These are phyloP conservation scores for Phytophthora citricola DNA, from an alignment of 352 stramenopile genomes.

Conservation along the genomic window DNA sequence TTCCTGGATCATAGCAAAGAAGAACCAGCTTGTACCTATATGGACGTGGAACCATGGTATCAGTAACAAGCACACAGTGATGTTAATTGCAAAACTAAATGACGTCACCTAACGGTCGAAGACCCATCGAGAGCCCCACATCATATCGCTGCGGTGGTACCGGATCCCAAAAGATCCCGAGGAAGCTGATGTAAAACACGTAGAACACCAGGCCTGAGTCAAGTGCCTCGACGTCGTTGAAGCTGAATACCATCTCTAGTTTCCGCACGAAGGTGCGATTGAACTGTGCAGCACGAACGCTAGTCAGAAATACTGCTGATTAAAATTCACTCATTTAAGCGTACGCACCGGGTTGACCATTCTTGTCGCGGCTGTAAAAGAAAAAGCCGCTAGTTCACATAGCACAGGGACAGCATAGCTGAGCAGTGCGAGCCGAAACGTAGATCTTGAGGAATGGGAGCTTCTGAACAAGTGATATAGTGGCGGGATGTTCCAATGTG, in stretches of 20 bases:
- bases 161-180: constrained; percentile 89
- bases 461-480: constrained; percentile 85
- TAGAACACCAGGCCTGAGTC: constrained; percentile 90
- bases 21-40: constrained; percentile 86
- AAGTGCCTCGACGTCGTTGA: constrained; percentile 86
- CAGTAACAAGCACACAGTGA: constrained; percentile 1
- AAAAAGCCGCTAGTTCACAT: constrained; percentile 86
- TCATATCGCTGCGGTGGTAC: constrained; percentile 83
- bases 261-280: constrained; percentile 87
- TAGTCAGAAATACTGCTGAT: constrained; percentile 1
- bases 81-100: background rate
- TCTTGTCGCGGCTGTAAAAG: constrained; percentile 84
- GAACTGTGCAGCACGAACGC: constrained; percentile 56
- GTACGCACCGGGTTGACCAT: constrained; percentile 86
- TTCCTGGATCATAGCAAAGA: constrained; percentile 83
- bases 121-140: constrained; percentile 74
- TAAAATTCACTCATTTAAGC: background rate
- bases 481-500: constrained; percentile 86
- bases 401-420: constrained; percentile 87
- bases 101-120: constrained; percentile 62
- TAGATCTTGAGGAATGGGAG: constrained; percentile 76
- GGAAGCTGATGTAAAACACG: constrained; percentile 84
- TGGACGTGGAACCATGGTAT: constrained; percentile 8
- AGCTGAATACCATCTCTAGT: constrained; percentile 89
- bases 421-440: constrained; percentile 75